A percentile compares a stretch with the other conserved stretches of the same genome.
Conservation (phyloP, 1,139 yeast genomes). For the Candida freyschussii region DNA sequence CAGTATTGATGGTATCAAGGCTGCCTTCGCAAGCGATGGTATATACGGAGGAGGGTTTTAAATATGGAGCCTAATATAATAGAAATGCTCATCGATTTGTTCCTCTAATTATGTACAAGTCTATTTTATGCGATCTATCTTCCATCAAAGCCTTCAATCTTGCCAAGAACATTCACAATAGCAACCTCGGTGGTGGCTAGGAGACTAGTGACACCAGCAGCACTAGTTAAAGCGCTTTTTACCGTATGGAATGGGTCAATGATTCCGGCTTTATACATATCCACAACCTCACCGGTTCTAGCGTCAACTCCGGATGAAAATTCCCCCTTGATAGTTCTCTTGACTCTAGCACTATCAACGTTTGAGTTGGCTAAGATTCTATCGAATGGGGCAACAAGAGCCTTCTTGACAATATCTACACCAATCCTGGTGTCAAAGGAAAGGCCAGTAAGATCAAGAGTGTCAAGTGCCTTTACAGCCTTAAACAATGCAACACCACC, state of each 20-base stretch:
- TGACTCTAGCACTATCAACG: slow-evolving; percentile 14
- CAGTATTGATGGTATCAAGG: slow-evolving; percentile 33
- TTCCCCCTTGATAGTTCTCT: slow-evolving; percentile 6
- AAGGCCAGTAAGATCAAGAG: slow-evolving; percentile 7
- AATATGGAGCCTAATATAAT: neutral
- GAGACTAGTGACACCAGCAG: slow-evolving; percentile 25
- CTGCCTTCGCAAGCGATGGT: slow-evolving; percentile 36
- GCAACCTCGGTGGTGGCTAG: slow-evolving; percentile 26
- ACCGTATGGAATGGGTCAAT: slow-evolving; percentile 26
- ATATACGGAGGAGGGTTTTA: slow-evolving; percentile 28
- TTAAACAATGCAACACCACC: slow-evolving; percentile 26
- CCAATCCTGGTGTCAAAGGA: slow-evolving; percentile 22
- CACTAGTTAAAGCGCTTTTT: slow-evolving; percentile 21
- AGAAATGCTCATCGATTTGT: neutral
- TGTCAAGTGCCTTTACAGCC: slow-evolving; percentile 15
- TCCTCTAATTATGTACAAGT: slow-evolving; percentile 2
- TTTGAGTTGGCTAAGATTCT: slow-evolving; percentile 23
- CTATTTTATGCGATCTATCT: neutral
- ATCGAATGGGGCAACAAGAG: slow-evolving; percentile 22
- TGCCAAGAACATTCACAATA: slow-evolving; percentile 21
- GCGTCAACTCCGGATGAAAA: slow-evolving; percentile 25
- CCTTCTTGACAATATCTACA: slow-evolving; percentile 19
- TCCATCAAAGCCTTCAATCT: slow-evolving; percentile 23
- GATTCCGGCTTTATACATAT: slow-evolving; percentile 25
- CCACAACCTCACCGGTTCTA: slow-evolving; percentile 24